Percentiles rank a stretch among this genome's conserved stretches.
These are phyloP conservation scores for Yamadazyma friedrichii DNA, from an alignment of 1,139 yeast species.

Conservation along the genomic window DNA sequence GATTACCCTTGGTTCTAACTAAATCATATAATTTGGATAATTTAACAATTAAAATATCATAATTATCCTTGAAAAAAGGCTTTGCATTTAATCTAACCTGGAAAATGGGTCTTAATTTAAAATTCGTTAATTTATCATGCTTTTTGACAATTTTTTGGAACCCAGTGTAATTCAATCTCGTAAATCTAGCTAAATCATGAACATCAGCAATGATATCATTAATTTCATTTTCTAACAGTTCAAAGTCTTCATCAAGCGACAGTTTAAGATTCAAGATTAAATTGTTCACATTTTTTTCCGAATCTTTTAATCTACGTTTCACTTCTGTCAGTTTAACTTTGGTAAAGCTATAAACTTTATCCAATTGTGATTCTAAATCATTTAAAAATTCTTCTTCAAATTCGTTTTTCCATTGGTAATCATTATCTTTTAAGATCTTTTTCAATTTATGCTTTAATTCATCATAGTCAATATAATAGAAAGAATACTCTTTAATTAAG, in stretches of 20 bases:
- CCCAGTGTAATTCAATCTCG: conserved; percentile 91
- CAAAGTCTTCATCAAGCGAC: conserved; percentile 79
- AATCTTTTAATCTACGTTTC: conserved; percentile 75
- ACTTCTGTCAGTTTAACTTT: conserved; percentile 85
- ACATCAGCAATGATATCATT: conserved; percentile 95
- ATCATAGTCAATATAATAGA: conserved; percentile 87
- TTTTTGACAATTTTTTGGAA: conserved; percentile 94
- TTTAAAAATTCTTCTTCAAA: conserved; percentile 80
- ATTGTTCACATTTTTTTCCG: conserved; percentile 64
- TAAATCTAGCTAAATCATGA: conserved; percentile 91
- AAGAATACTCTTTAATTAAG: conserved; percentile 78
- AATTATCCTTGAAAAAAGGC: conserved; percentile 93
- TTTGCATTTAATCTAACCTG: conserved; percentile 89
- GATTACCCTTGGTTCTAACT: conserved; percentile 94
- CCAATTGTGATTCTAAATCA: conserved; percentile 75
- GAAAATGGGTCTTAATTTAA: conserved; percentile 84
- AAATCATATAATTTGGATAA: conserved; percentile 86
- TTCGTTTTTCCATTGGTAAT: conserved; percentile 65
- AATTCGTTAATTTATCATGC: conserved; percentile 88
- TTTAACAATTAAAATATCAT: conserved; percentile 84
- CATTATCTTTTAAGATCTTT: conserved; percentile 56
- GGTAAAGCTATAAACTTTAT: conserved; percentile 88
- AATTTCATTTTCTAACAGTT: conserved; percentile 85
- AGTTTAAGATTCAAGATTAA: conserved; percentile 46
- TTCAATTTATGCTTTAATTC: conserved; percentile 81